A percentile compares a stretch with the other conserved stretches of the same genome.
Conservation (phyloP, 257 asterid genomes). For the Forsythia viridissima region DNA sequence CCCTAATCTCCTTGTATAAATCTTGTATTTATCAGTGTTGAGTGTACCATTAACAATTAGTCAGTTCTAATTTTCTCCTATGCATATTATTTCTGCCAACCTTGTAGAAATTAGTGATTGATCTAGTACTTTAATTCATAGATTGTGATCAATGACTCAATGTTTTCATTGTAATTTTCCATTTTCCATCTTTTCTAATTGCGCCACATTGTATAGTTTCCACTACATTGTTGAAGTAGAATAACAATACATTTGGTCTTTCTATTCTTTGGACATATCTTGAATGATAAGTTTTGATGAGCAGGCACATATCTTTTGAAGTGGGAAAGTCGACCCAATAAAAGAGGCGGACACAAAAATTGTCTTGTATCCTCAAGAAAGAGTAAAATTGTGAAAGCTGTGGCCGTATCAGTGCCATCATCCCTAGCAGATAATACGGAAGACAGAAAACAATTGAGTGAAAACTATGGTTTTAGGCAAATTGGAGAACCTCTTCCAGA, state of each 20-base stretch:
- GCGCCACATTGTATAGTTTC: not conserved
- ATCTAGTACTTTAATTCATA: not conserved
- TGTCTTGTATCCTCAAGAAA: constrained; percentile 46
- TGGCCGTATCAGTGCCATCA: constrained; percentile 68
- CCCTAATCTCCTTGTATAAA: not conserved
- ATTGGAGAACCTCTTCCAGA: constrained; percentile 95
- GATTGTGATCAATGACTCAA: not conserved
- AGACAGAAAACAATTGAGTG: constrained; percentile 50
- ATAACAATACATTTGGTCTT: not conserved
- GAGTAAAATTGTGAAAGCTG: constrained; percentile 54
- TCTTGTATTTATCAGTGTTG: not conserved
- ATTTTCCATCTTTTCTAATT: not conserved
- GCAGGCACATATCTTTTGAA: constrained; percentile 59
- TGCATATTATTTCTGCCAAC: not conserved
- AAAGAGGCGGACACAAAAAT: constrained; percentile 39
- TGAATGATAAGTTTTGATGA: constrained; percentile 10
- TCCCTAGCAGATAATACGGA: constrained; percentile 56
- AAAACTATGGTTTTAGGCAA: constrained; percentile 80
- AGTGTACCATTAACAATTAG: not conserved
- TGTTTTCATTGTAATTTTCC: not conserved
- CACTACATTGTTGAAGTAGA: not conserved
- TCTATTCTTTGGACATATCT: not conserved
- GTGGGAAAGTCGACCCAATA: constrained; percentile 52
- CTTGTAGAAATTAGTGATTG: not conserved
- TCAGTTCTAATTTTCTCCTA: not conserved